Evolutionary conservation across 192 early-diverging fungal genomes (phyloP).

Genomic region (Coemansia javaensis): DNA sequence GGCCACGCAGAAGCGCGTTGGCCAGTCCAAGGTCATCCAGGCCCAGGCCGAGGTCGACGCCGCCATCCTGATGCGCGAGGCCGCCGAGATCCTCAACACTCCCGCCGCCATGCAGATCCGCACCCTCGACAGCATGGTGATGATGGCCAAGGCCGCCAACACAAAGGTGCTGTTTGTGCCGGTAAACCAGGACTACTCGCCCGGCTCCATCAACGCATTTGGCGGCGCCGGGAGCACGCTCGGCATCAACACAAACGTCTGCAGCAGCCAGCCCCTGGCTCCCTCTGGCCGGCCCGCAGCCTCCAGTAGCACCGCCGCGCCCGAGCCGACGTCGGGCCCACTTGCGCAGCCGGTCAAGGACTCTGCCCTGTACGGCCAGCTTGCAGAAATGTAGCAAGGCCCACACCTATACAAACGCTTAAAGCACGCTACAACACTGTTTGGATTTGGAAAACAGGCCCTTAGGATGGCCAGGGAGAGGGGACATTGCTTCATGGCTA

Average conservation of each 20-base stretch:
- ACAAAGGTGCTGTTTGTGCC: slow-evolving; percentile 75
- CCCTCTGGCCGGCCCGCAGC: too few relatives aligned
- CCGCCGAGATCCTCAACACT: slow-evolving; percentile 86
- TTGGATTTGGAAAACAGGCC: background rate
- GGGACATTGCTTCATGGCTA: background rate
- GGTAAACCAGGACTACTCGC: slow-evolving; percentile 47
- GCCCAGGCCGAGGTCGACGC: slow-evolving; percentile 81
- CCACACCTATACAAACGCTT: too few relatives aligned
- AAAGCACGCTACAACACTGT: too few relatives aligned
- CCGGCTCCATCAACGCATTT: slow-evolving; percentile 44
- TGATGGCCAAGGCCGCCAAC: slow-evolving; percentile 68
- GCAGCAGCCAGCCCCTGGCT: background rate
- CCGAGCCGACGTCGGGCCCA: background rate
- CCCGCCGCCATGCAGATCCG: slow-evolving; percentile 84
- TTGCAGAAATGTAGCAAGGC: slow-evolving; percentile 23
- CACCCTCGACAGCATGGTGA: slow-evolving; percentile 78
- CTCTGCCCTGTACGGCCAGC: slow-evolving; percentile 15
- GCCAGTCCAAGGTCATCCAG: slow-evolving; percentile 86
- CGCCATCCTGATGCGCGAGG: slow-evolving; percentile 88
- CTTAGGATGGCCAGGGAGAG: background rate
- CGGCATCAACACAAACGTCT: slow-evolving; percentile 13
- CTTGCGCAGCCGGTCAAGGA: slow-evolving; percentile 33
- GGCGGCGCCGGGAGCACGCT: slow-evolving; percentile 42
- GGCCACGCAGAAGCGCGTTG: slow-evolving; percentile 85
- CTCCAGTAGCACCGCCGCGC: background rate